Evolutionary conservation across 768 basidiomycete genomes (phyloP).

Genomic region (Phylloporus arenicola): DNA sequence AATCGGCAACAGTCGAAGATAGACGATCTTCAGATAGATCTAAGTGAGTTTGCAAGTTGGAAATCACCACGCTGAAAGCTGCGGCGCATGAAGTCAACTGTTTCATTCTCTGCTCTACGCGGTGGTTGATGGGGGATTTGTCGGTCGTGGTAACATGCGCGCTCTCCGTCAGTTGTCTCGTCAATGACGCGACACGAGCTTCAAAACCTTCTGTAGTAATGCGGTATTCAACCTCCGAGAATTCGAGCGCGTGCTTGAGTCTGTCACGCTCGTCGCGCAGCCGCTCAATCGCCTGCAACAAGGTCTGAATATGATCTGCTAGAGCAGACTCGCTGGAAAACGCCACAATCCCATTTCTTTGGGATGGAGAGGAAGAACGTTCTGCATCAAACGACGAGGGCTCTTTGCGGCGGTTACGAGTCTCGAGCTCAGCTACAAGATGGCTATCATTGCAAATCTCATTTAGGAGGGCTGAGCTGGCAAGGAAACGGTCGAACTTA

Average conservation of each 20-base stretch:
- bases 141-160: conserved; percentile 13
- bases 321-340: conserved; percentile 21
- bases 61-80: conserved; percentile 38
- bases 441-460: conserved; percentile 10
- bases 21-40: conserved; percentile 17
- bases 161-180: conserved; percentile 21
- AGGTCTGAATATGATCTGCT: conserved; percentile 45
- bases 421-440: conserved; percentile 19
- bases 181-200: conserved; percentile 38
- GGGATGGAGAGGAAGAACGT: not conserved
- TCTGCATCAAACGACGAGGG: not conserved
- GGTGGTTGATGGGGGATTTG: conserved; percentile 1
- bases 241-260: conserved; percentile 59
- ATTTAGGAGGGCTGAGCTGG: not conserved
- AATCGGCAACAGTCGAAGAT: conserved; percentile 7
- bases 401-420: not conserved
- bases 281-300: conserved; percentile 60
- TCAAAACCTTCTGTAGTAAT: conserved; percentile 59
- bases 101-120: conserved; percentile 15
- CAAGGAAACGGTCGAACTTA: conserved; percentile 11
- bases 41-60: conserved; percentile 31
- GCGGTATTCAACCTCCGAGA: conserved; percentile 60
- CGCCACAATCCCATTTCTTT: not conserved
- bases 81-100: conserved; percentile 31
- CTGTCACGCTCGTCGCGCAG: conserved; percentile 62